phyloP scores from a whole-genome alignment of 345 rosid genomes.

The Limnanthes douglasii region DNA sequence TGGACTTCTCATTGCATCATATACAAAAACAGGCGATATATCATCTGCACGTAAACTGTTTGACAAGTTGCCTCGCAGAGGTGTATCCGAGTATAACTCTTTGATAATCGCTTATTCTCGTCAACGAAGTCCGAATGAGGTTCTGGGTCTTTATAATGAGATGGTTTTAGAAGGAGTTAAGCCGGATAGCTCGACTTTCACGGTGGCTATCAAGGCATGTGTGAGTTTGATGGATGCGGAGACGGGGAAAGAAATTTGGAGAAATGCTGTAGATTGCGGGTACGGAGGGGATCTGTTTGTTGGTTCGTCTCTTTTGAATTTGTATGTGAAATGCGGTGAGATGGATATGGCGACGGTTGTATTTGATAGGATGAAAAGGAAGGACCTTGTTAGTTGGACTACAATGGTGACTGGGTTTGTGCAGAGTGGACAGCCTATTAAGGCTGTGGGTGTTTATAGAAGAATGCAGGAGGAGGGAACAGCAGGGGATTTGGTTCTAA shows the following conservation, averaged over 20 bases:
- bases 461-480: slow-evolving; percentile 48
- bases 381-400: slow-evolving; percentile 57
- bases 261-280: slow-evolving; percentile 36
- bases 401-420: slow-evolving; percentile 59
- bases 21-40: slow-evolving; percentile 18
- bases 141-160: slow-evolving; percentile 28
- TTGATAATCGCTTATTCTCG: slow-evolving; percentile 45
- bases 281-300: slow-evolving; percentile 53
- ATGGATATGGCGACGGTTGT: slow-evolving; percentile 32
- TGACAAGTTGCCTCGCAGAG: slow-evolving; percentile 35
- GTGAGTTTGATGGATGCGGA: slow-evolving; percentile 23
- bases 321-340: slow-evolving; percentile 39
- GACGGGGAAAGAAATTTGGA: slow-evolving; percentile 40
- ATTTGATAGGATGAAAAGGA: slow-evolving; percentile 38
- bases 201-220: slow-evolving; percentile 58
- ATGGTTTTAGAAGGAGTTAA: slow-evolving; percentile 32
- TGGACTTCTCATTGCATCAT: slow-evolving; percentile 17
- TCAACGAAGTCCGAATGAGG: slow-evolving; percentile 19
- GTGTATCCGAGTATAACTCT: slow-evolving; percentile 35
- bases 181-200: slow-evolving; percentile 71
- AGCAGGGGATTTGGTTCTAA: slow-evolving; percentile 35
- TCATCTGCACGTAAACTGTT: slow-evolving; percentile 36
- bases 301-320: slow-evolving; percentile 57
- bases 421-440: slow-evolving; percentile 20
- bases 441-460: slow-evolving; percentile 35